Evolutionary conservation across 306 rosid genomes (phyloP).

Genomic region (Cajanus cajan): DNA sequence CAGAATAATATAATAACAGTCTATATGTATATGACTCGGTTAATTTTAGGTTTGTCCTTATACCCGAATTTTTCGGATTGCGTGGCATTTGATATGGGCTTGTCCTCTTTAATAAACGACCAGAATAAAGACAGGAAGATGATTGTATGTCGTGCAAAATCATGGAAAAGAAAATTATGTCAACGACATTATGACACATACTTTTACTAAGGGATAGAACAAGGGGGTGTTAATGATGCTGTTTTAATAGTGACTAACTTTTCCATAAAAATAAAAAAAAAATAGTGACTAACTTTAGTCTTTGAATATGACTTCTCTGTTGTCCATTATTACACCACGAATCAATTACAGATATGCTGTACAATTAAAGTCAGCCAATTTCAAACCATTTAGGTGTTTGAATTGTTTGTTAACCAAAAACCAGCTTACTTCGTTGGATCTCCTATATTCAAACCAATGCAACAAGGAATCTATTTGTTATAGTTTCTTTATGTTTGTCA

Average conservation of each 20-base stretch:
- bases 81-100: conserved; percentile 17
- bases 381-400: conserved; percentile 33
- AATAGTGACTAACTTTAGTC: conserved; percentile 38
- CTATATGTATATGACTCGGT: not conserved
- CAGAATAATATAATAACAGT: not conserved
- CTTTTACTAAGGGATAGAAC: conserved; percentile 14
- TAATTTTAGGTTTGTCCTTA: not conserved
- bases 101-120: conserved; percentile 7
- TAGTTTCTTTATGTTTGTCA: not conserved
- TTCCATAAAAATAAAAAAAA: no score
- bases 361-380: conserved; percentile 13
- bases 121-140: conserved; percentile 26
- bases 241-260: conserved; percentile 36
- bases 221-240: conserved; percentile 36
- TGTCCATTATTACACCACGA: conserved; percentile 19
- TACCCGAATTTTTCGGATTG: conserved; percentile 7
- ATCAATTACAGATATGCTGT: not conserved
- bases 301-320: conserved; percentile 39
- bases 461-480: conserved; percentile 23
- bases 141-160: conserved; percentile 30
- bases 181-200: conserved; percentile 22
- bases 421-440: not conserved
- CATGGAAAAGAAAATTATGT: not conserved
- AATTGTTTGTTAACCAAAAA: conserved; percentile 27
- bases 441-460: conserved; percentile 15